Evolutionary conservation across 495 filamentous ascomycete species (phyloP).

Genomic region (Talaromyces ruber): DNA sequence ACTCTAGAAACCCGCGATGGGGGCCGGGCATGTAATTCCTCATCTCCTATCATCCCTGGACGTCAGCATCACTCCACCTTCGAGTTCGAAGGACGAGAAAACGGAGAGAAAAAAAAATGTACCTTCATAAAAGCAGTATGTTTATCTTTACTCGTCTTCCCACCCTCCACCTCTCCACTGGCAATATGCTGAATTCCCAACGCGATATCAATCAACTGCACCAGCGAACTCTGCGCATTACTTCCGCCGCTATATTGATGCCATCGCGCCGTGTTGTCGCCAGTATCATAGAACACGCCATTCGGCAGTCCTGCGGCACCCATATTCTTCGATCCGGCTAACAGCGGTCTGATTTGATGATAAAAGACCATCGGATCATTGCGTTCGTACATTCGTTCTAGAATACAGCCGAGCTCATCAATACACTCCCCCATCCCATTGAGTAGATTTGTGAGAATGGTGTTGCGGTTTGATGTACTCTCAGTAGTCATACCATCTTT

Average conservation of each 20-base stretch:
- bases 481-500: not conserved
- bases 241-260: constrained; percentile 79
- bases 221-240: constrained; percentile 89
- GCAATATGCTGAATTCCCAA: constrained; percentile 82
- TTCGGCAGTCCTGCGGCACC: constrained; percentile 77
- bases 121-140: constrained; percentile 5
- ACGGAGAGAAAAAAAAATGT: not conserved
- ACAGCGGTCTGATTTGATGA: constrained; percentile 79
- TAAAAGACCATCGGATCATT: constrained; percentile 87
- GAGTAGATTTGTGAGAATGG: constrained; percentile 31
- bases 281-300: constrained; percentile 81
- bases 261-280: constrained; percentile 58
- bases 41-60: constrained; percentile 74
- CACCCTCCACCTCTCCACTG: constrained; percentile 59
- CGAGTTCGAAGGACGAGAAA: not conserved
- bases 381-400: constrained; percentile 81
- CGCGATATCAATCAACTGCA: constrained; percentile 87
- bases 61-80: not conserved
- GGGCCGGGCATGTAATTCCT: constrained; percentile 92
- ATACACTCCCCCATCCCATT: constrained; percentile 68
- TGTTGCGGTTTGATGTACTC: not conserved
- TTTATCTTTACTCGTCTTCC: constrained; percentile 1
- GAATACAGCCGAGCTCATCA: constrained; percentile 63
- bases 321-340: constrained; percentile 96
- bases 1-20: constrained; percentile 77